These are phyloP conservation scores for Candida germanica DNA, from an alignment of 805 yeast genomes.

Conservation along the genomic window DNA sequence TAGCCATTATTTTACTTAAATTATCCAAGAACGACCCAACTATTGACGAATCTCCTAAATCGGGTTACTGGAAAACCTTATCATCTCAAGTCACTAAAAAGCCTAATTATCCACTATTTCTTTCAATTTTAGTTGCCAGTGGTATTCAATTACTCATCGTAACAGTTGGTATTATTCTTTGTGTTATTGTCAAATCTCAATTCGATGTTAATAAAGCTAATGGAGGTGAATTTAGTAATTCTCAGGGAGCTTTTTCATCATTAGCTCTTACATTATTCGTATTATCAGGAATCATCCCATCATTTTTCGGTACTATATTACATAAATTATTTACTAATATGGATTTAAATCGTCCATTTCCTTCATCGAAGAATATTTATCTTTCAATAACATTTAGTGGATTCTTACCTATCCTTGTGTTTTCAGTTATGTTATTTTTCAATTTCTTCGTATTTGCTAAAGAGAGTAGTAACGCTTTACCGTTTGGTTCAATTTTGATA, in stretches of 20 bases:
- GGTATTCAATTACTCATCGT: slow-evolving; percentile 75
- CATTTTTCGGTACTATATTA: slow-evolving; percentile 65
- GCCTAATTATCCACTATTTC: slow-evolving; percentile 46
- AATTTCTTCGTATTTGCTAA: slow-evolving; percentile 75
- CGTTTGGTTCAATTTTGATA: slow-evolving; percentile 69
- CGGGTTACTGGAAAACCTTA: slow-evolving; percentile 49
- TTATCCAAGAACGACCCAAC: slow-evolving; percentile 3
- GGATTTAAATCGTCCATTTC: slow-evolving; percentile 26
- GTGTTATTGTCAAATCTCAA: slow-evolving; percentile 42
- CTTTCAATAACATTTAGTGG: slow-evolving; percentile 34
- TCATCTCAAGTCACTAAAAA: slow-evolving; percentile 50
- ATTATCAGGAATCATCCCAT: slow-evolving; percentile 70
- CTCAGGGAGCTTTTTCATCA: slow-evolving; percentile 60
- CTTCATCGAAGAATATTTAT: slow-evolving; percentile 9
- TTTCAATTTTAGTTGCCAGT: slow-evolving; percentile 62
- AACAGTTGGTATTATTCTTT: slow-evolving; percentile 54
- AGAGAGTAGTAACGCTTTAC: slow-evolving; percentile 72
- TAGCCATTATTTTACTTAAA: slow-evolving; percentile 59
- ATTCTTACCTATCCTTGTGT: slow-evolving; percentile 44
- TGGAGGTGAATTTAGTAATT: slow-evolving; percentile 54
- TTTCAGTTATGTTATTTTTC: slow-evolving; percentile 50
- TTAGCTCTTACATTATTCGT: slow-evolving; percentile 59
- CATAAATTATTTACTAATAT: slow-evolving; percentile 51
- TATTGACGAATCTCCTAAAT: slow-evolving; percentile 6
- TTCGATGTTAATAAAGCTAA: slow-evolving; percentile 16